Evolutionary conservation across 75 land plant genomes (phyloP).

Genomic region (Isoetes taiwanensis): DNA sequence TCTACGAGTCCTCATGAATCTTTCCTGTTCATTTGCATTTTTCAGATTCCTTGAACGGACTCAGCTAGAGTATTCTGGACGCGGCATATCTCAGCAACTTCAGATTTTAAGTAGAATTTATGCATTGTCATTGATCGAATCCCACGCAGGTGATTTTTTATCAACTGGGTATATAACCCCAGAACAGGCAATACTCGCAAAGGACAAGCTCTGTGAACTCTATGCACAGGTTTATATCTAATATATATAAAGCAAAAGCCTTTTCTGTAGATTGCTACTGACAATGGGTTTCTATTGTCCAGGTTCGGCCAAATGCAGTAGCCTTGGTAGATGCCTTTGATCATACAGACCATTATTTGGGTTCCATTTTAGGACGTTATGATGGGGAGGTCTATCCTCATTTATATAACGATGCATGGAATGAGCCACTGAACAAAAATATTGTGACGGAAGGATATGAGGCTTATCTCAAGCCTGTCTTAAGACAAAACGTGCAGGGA

Average conservation of each 20-base stretch:
- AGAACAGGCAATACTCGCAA: constrained; percentile 59
- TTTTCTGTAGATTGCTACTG: background rate
- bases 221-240: constrained; percentile 23
- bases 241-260: background rate
- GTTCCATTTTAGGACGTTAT: constrained; percentile 76
- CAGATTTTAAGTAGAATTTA: constrained; percentile 49
- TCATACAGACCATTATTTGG: constrained; percentile 79
- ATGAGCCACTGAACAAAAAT: constrained; percentile 73
- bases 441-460: constrained; percentile 78
- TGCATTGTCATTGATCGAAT: constrained; percentile 47
- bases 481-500: constrained; percentile 42
- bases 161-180: constrained; percentile 48
- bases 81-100: constrained; percentile 50
- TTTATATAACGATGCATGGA: constrained; percentile 82
- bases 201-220: constrained; percentile 46
- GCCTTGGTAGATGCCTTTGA: constrained; percentile 94
- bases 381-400: constrained; percentile 91
- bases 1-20: background rate
- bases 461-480: constrained; percentile 58
- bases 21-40: background rate
- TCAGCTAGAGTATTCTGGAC: constrained; percentile 51
- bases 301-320: constrained; percentile 93
- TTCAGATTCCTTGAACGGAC: constrained; percentile 70
- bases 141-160: constrained; percentile 66
- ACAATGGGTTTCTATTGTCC: constrained; percentile 6